Evolutionary conservation across 106 monocot species (phyloP).

Genomic region (Acanthochlamys bracteata): DNA sequence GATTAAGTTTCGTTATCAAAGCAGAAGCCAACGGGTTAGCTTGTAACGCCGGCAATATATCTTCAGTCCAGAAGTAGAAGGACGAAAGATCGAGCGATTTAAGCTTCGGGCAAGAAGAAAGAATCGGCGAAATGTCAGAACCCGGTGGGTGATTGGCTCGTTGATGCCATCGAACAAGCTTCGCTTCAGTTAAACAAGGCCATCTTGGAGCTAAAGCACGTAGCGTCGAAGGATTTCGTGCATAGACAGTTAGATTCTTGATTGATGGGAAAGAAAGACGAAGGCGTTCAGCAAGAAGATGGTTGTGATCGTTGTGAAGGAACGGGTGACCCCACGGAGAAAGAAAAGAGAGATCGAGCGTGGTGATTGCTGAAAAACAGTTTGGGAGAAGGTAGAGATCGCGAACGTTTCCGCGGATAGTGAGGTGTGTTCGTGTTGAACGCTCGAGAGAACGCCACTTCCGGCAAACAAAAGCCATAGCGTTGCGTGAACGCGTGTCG

Average conservation of each 20-base stretch:
- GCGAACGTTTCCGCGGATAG: conserved; percentile 76
- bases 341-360: conserved; percentile 81
- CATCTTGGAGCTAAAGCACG: conserved; percentile 30
- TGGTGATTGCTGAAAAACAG: conserved; percentile 54
- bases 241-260: conserved; percentile 49
- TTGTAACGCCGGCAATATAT: conserved; percentile 48
- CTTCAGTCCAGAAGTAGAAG: conserved; percentile 98
- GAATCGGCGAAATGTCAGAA: conserved; percentile 43
- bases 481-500: conserved; percentile 57
- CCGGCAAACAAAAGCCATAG: conserved; percentile 47
- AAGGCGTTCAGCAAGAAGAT: conserved; percentile 33
- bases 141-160: conserved; percentile 29
- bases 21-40: conserved; percentile 19
- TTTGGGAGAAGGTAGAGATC: conserved; percentile 52
- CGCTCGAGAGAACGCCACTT: conserved; percentile 54
- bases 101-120: conserved; percentile 32
- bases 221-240: conserved; percentile 41
- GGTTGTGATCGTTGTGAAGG: background rate
- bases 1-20: conserved; percentile 34
- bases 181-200: conserved; percentile 32
- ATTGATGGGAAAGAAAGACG: conserved; percentile 50
- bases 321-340: conserved; percentile 77
- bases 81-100: conserved; percentile 55
- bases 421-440: conserved; percentile 49
- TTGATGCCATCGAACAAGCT: conserved; percentile 88